These are phyloP conservation scores for Cylindrodendrum hubeiense DNA, from an alignment of 2,329 filamentous ascomycete species.

Conservation along the genomic window DNA sequence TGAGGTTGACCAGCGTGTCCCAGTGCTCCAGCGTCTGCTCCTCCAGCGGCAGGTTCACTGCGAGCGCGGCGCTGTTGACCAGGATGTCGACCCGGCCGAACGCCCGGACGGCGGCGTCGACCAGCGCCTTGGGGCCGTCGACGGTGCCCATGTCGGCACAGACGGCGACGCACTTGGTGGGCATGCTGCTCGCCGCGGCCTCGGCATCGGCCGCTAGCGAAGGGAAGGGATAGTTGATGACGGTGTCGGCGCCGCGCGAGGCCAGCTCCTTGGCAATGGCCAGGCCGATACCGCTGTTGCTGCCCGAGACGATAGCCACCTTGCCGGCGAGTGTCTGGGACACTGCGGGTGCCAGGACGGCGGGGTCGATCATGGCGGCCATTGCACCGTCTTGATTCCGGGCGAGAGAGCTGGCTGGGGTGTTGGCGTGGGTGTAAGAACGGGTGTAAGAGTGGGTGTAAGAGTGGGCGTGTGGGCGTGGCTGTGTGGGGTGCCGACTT, in stretches of 20 bases:
- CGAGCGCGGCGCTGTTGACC: slow-evolving; percentile 52
- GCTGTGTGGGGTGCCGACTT: slow-evolving; percentile 8
- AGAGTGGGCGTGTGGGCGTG: neutral
- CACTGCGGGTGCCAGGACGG: slow-evolving; percentile 13
- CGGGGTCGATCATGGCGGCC: slow-evolving; percentile 13
- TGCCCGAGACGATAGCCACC: slow-evolving; percentile 34
- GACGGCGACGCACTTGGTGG: slow-evolving; percentile 51
- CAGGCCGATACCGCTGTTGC: slow-evolving; percentile 55
- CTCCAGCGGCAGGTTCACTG: slow-evolving; percentile 52
- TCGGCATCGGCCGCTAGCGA: slow-evolving; percentile 47
- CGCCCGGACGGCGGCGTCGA: slow-evolving; percentile 49
- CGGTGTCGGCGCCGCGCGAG: slow-evolving; percentile 15
- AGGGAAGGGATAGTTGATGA: slow-evolving; percentile 53
- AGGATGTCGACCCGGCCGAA: slow-evolving; percentile 56
- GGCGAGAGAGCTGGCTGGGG: neutral
- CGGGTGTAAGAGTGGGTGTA: neutral
- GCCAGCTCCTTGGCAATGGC: slow-evolving; percentile 55
- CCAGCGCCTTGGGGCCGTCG: slow-evolving; percentile 50
- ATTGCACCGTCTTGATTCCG: no score
- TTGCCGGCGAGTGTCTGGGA: slow-evolving; percentile 30
- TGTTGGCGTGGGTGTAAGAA: neutral
- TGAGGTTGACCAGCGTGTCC: slow-evolving; percentile 56
- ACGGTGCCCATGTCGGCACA: slow-evolving; percentile 56
- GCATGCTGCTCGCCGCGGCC: slow-evolving; percentile 37
- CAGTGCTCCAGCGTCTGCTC: slow-evolving; percentile 54